Conservation (phyloP, 768 basidiomycete species). For the Tricholoma sp. region DNA sequence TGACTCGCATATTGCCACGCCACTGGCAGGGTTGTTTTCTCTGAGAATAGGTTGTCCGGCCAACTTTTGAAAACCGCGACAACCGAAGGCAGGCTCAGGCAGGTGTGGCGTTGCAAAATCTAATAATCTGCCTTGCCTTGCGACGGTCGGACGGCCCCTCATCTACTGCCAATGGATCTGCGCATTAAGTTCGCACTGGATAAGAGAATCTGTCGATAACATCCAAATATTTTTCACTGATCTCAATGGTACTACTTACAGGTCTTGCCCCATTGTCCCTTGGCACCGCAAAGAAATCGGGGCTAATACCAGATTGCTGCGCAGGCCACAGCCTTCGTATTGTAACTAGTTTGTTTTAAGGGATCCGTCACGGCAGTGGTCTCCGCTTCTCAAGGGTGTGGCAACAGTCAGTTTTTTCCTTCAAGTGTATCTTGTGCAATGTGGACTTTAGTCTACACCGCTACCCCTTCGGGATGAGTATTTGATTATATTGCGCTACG, state of each 20-base stretch:
- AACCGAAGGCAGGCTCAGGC: too few relatives aligned
- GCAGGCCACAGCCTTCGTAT: background rate
- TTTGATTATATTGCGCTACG: too few relatives aligned
- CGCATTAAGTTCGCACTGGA: background rate
- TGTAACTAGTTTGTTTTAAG: background rate
- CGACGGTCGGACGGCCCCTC: background rate
- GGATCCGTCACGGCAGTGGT: background rate
- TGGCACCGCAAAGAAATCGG: background rate
- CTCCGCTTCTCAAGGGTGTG: background rate
- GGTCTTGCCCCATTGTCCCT: background rate
- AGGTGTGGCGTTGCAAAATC: too few relatives aligned
- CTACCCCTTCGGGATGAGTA: too few relatives aligned
- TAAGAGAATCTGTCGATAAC: background rate
- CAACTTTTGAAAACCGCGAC: too few relatives aligned
- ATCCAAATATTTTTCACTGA: background rate
- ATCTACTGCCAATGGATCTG: background rate
- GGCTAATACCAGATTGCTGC: too few relatives aligned
- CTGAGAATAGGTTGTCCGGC: too few relatives aligned
- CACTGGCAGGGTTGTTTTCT: too few relatives aligned
- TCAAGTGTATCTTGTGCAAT: background rate
- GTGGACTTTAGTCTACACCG: too few relatives aligned
- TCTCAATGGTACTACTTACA: background rate
- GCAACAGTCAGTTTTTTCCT: background rate
- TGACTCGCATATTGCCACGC: too few relatives aligned
- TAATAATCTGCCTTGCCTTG: background rate